Base-by-base conservation (phyloP, 208 protist genomes). In the Acanthamoeba triangularis region DNA sequence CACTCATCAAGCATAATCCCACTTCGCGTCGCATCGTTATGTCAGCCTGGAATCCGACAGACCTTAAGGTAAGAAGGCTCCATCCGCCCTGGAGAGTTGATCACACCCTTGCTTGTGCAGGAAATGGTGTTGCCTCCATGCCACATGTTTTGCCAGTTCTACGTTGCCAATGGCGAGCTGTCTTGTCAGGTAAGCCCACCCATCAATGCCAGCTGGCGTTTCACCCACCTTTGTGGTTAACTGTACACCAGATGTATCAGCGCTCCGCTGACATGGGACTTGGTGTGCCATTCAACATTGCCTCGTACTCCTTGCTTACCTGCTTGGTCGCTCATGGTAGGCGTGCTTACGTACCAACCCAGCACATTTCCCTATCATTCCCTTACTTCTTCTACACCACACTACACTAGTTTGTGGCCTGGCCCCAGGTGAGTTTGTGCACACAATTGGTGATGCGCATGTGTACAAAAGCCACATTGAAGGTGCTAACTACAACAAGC, bases 241-340 rank as follows among this genome's bases (percentile, higher is more conserved):
- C 37, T 41, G 37, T 2, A 37, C 23, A 96, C 30, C 97, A 97
- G 72, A 87, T 98, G 94, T 98, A 98, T 94, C 98, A 98, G 94
- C 94, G 98, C 35, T 98, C 96, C 6, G 82, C 87, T 44, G 97
- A 98, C 87, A 96, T 98, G 94, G 99, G 99, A 11, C 98, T 99
- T 41, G 99, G 99, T 25, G 99, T 99, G 25, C 99, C 99, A 13
- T 99, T 99, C 97, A 99, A 99, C 98, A 99, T 99, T 96, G 99
- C 99, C 13, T 99, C 97, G 52, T 99, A 99, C 97, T 63, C 99
- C 16, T 97, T 99, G 37, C 97, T 99, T 20, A 99, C 95, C 11
- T 87, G 30, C 33, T 59, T 98, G 96, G 59, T 98, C 16, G 97
- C 96, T 4, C 96, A 97, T 47, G 72, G 72, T 82, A 82, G 5